Percentiles rank a stretch among this genome's conserved stretches.
Conservation (phyloP, 228 moss, liverwort and hornwort species). For the Sphagnum fallax region DNA sequence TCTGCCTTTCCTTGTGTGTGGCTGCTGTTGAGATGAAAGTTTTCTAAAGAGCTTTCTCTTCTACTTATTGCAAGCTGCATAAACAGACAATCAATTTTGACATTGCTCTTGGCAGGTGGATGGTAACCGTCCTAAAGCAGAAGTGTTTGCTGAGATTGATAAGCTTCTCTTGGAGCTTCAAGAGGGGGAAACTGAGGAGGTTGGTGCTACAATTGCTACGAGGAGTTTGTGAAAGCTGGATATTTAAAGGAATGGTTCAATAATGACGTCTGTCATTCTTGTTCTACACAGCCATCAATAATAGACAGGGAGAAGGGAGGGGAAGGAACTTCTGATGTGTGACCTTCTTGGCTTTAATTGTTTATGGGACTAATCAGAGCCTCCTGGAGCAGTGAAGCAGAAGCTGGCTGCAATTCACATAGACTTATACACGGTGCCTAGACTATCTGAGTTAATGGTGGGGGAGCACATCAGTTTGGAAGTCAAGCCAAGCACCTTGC, state of each 20-base stretch:
- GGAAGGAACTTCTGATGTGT: not conserved
- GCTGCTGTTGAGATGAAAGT: too few relatives aligned
- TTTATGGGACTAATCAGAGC: not conserved
- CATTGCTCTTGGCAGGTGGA: constrained; percentile 47
- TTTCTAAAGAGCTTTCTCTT: not conserved
- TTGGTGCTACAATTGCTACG: constrained; percentile 39
- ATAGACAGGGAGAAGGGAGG: not conserved
- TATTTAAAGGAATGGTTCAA: not conserved
- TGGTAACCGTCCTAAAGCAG: constrained; percentile 87
- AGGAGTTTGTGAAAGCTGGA: constrained; percentile 20
- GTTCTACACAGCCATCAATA: not conserved
- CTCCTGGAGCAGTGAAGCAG: not conserved
- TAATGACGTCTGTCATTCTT: not conserved
- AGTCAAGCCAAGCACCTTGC: too few relatives aligned
- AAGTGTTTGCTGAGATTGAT: constrained; percentile 74
- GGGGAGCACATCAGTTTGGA: too few relatives aligned
- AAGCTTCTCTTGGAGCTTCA: constrained; percentile 54
- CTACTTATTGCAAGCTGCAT: too few relatives aligned
- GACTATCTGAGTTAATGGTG: too few relatives aligned
- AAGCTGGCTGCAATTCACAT: not conserved
- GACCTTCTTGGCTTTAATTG: not conserved
- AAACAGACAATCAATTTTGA: not conserved
- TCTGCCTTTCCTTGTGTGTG: not conserved
- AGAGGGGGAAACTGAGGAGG: constrained; percentile 41
- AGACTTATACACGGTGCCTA: too few relatives aligned